These are phyloP conservation scores for Boletus smithii DNA, from an alignment of 1,284 basidiomycete genomes.

Conservation along the genomic window DNA sequence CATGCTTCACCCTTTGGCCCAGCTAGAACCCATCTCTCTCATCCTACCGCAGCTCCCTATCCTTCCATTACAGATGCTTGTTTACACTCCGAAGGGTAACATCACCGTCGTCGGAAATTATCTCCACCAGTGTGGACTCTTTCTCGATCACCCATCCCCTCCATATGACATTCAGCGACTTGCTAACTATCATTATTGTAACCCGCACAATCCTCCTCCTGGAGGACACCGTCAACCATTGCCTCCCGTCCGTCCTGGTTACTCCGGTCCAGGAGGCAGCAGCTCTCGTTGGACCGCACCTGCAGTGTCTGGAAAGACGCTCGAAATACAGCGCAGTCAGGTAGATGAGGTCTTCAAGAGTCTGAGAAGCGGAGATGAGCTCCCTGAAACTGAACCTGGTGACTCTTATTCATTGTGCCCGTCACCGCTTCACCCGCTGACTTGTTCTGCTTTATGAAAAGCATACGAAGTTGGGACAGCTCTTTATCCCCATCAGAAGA, in stretches of 20 bases:
- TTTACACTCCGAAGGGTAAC: slow-evolving; percentile 92
- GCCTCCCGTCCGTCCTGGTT: slow-evolving; percentile 42
- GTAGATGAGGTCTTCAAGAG: slow-evolving; percentile 93
- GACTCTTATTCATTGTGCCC: slow-evolving; percentile 34
- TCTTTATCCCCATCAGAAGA: slow-evolving; percentile 97
- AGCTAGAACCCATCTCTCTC: slow-evolving; percentile 18
- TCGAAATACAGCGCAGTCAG: slow-evolving; percentile 90
- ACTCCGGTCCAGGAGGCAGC: slow-evolving; percentile 40
- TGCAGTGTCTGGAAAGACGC: slow-evolving; percentile 67
- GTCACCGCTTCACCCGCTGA: slow-evolving; percentile 12
- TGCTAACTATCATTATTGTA: slow-evolving; percentile 70
- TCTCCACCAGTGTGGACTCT: slow-evolving; percentile 63
- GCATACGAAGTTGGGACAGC: slow-evolving; percentile 82
- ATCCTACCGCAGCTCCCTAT: slow-evolving; percentile 60
- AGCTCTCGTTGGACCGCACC: slow-evolving; percentile 56
- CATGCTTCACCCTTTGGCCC: slow-evolving; percentile 7
- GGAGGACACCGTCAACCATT: slow-evolving; percentile 55
- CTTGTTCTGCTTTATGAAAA: slow-evolving; percentile 35
- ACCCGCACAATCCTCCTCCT: slow-evolving; percentile 83
- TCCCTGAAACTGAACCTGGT: slow-evolving; percentile 84
- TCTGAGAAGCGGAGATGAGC: slow-evolving; percentile 81
- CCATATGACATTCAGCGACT: slow-evolving; percentile 58
- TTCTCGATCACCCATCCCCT: slow-evolving; percentile 78
- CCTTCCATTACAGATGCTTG: slow-evolving; percentile 78
- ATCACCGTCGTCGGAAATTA: slow-evolving; percentile 77